phyloP scores from a whole-genome alignment of 1,139 yeast species.

The Geotrichum candidum region DNA sequence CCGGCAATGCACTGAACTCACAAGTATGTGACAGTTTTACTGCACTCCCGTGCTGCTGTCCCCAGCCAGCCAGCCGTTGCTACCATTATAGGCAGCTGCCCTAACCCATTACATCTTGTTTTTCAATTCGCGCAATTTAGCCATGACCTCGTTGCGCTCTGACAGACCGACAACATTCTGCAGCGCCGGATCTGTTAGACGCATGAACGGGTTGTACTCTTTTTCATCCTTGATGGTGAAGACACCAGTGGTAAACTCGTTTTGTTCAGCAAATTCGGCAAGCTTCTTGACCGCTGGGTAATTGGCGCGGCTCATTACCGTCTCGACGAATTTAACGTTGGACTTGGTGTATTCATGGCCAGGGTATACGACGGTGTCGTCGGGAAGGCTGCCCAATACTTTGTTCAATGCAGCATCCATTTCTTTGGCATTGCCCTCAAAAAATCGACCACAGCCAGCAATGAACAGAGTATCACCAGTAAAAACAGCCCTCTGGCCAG shows the following conservation, averaged over 20 bases:
- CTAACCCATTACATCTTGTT: conserved; percentile 41
- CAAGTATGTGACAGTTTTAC: neutral
- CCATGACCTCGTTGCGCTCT: conserved; percentile 54
- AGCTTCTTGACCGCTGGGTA: conserved; percentile 47
- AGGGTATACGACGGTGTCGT: conserved; percentile 66
- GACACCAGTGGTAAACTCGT: conserved; percentile 75
- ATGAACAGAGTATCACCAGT: conserved; percentile 94
- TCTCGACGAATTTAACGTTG: conserved; percentile 69
- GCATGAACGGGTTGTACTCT: conserved; percentile 83
- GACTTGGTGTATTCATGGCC: conserved; percentile 94
- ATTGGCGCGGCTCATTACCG: conserved; percentile 46
- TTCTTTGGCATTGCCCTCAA: conserved; percentile 79
- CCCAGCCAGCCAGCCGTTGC: neutral
- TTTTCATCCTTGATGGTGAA: conserved; percentile 84
- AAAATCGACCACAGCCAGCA: conserved; percentile 95
- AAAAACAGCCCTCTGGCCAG: conserved; percentile 68
- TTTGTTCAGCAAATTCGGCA: conserved; percentile 43
- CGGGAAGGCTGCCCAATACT: conserved; percentile 55
- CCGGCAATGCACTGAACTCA: neutral
- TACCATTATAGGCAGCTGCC: neutral
- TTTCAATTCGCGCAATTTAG: conserved; percentile 61
- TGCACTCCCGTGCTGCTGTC: neutral
- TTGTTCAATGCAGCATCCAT: conserved; percentile 68
- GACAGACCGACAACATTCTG: conserved; percentile 43
- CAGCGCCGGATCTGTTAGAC: conserved; percentile 54